Evolutionary conservation across 257 asterid genomes (phyloP).

Genomic region (Capsicum pubescens): DNA sequence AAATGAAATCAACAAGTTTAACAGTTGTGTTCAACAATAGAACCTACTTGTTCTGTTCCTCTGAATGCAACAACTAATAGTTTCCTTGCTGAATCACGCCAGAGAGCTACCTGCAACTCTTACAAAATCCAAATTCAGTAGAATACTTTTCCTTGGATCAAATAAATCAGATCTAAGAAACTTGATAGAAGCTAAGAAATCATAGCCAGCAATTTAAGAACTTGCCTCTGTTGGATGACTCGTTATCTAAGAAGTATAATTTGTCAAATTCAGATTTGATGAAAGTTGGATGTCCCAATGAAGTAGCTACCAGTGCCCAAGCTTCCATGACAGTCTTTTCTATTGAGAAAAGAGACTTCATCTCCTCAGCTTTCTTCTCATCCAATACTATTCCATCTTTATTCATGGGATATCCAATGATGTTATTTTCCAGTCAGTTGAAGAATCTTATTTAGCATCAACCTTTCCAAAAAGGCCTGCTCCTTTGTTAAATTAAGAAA

Average conservation of each 20-base stretch:
- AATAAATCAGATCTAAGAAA: constrained; percentile 24
- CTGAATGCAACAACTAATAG: constrained; percentile 96
- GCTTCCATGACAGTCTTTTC: constrained; percentile 99
- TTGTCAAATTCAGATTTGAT: constrained; percentile 95
- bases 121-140: constrained; percentile 36
- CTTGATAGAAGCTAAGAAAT: constrained; percentile 9
- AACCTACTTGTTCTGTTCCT: constrained; percentile 97
- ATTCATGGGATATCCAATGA: constrained; percentile 35
- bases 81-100: constrained; percentile 80
- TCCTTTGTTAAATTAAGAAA: constrained; percentile 66
- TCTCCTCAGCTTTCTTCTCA: constrained; percentile 91
- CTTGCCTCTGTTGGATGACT: constrained; percentile 90
- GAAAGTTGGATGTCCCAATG: constrained; percentile 94
- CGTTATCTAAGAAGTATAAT: constrained; percentile 87
- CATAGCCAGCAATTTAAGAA: constrained; percentile 30
- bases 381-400: constrained; percentile 54
- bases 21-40: constrained; percentile 8
- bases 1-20: neutral
- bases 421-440: constrained; percentile 40
- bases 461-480: constrained; percentile 48
- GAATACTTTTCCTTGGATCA: constrained; percentile 21
- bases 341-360: constrained; percentile 86
- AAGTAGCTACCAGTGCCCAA: constrained; percentile 96
- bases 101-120: constrained; percentile 80
- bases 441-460: constrained; percentile 46